Evolutionary conservation across 108 stramenopile genomes (phyloP), one percentile per base, ranked within the genome.

Genomic region (Nannochloropsis oceanica): DNA sequence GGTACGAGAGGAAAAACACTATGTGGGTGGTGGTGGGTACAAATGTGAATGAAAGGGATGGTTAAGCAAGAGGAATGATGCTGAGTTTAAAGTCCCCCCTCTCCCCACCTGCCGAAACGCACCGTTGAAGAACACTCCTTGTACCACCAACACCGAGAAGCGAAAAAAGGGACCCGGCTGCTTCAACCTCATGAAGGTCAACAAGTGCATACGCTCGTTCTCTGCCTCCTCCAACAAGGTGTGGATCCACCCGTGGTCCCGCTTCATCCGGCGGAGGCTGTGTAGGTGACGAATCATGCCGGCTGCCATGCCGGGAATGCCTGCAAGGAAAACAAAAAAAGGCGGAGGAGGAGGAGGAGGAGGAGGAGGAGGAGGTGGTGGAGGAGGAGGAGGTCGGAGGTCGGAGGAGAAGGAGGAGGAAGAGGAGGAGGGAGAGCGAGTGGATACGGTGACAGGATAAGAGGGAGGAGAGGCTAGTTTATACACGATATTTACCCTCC

Each of bases 171-270:
- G 59, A 7, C 59, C 59, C 8, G 59, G 59, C 82, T 97, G 90
- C 27, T 91, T 82, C 80, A 96, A 92, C 20, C 92, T 84, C 80
- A 96, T 93, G 89, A 95, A 98, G 26, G 95, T 94, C 44, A 98
- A 84, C 12, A 99, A 89, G 86, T 99, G 98, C 96, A 98, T 96
- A 18, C 95, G 93, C 91, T 99, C 97, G 87, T 99, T 99, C 90
- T 97, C 97, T 42, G 97, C 97, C 91, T 99, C 98, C 87, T 97
- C 97, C 42, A 97, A 87, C 79, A 99, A 95, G 86, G 97, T 92
- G 86, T 95, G 93, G 81, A 98, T 93, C 92, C 95, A 94, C 44
- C 98, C 98, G 79, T 92, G 93, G 84, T 90, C 91, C 34, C 94
- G 90, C 44, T 95, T 81, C 95, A 99, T 96, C 44, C 90, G 93